Conservation (phyloP, 331 rosid species). For the Acacia concinna region DNA sequence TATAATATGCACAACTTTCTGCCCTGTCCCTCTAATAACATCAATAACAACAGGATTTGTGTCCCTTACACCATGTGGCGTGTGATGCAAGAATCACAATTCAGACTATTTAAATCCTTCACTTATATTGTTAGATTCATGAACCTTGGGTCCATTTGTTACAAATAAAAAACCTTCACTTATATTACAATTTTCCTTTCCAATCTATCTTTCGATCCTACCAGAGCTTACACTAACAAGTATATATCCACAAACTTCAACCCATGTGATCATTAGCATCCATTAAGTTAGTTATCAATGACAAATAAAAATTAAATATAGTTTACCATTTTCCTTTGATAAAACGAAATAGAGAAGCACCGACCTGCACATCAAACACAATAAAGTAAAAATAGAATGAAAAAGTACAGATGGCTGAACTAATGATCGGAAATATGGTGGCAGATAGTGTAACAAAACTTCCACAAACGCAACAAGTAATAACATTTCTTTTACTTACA, state of each 20-base stretch:
- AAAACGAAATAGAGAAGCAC: constrained; percentile 76
- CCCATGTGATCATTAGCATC: constrained; percentile 4
- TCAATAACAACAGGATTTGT: constrained; percentile 16
- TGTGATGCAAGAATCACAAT: constrained; percentile 21
- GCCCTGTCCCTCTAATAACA: constrained; percentile 21
- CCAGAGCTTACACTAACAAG: background rate
- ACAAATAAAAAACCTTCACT: constrained; percentile 23
- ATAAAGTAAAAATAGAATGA: constrained; percentile 21
- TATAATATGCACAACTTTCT: constrained; percentile 34
- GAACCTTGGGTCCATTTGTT: too few species aligned
- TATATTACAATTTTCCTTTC: constrained; percentile 23
- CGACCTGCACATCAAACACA: constrained; percentile 68
- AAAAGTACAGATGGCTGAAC: constrained; percentile 14
- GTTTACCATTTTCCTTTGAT: constrained; percentile 79
- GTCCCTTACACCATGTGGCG: background rate
- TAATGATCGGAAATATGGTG: background rate
- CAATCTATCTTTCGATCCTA: background rate
- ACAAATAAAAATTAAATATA: constrained; percentile 24
- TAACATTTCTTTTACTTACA: constrained; percentile 15
- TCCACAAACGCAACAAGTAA: constrained; percentile 9
- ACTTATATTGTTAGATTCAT: too few species aligned
- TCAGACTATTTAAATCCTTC: constrained; percentile 23
- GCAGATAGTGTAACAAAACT: background rate
- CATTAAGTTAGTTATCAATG: background rate
- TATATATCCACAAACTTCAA: background rate